Percentiles rank a stretch among this genome's conserved stretches.
phyloP scores from a whole-genome alignment of 495 filamentous ascomycete genomes.

The Aspergillus kassunensis region DNA sequence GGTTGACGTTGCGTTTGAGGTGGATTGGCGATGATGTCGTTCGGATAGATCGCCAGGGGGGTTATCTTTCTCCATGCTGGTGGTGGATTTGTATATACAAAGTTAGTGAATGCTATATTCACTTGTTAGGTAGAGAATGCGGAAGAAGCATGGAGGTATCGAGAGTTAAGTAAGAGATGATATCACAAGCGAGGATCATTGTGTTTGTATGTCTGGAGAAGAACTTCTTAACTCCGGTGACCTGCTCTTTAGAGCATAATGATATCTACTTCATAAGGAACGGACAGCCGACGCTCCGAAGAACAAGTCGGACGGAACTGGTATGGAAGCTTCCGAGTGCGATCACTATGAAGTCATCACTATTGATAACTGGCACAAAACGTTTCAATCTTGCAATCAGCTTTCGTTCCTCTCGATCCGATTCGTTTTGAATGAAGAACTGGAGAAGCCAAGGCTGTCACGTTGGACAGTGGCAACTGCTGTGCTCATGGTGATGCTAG shows the following conservation, averaged over 20 bases:
- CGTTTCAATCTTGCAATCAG: not conserved
- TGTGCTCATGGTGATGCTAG: not conserved
- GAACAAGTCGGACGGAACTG: not conserved
- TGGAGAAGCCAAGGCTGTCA: not conserved
- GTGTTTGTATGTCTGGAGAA: not conserved
- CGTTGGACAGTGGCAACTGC: not conserved
- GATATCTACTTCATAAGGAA: not conserved
- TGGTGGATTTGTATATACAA: not conserved
- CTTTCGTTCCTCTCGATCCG: not conserved
- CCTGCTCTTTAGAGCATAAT: not conserved
- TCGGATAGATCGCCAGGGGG: not conserved
- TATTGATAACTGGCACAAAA: constrained; percentile 4
- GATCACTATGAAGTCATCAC: constrained; percentile 17
- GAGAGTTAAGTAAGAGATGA: not conserved
- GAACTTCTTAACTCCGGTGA: not conserved
- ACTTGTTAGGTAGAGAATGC: too few relatives aligned
- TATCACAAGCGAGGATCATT: not conserved
- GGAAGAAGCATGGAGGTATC: not conserved
- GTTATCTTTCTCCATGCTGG: constrained; percentile 6
- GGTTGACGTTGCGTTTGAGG: constrained; percentile 1
- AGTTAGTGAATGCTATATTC: not conserved
- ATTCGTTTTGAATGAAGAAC: not conserved
- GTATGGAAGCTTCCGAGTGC: not conserved
- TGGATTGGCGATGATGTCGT: not conserved
- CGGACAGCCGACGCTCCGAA: constrained; percentile 2